Percentiles rank a stretch among this genome's conserved stretches.
Conservation (phyloP, 2,329 filamentous ascomycete species). For the Fusarium verrucosum region DNA sequence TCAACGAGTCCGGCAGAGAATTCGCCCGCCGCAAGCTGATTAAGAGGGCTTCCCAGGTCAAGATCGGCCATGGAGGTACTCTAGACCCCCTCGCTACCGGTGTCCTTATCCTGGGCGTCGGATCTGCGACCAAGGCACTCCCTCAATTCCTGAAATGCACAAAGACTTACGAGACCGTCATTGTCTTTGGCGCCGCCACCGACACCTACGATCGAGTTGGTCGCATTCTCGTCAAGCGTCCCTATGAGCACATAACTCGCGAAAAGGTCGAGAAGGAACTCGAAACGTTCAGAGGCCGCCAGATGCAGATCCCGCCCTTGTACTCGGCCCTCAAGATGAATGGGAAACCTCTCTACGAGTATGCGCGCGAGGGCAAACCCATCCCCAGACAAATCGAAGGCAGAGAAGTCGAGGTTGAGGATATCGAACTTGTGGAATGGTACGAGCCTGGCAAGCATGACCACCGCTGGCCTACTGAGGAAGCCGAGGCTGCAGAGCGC, state of each 20-base stretch:
- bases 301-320: slow-evolving; percentile 89
- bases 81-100: slow-evolving; percentile 94
- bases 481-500: slow-evolving; percentile 79
- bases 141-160: slow-evolving; percentile 84
- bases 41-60: slow-evolving; percentile 75
- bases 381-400: slow-evolving; percentile 87
- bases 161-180: slow-evolving; percentile 89
- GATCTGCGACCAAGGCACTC: slow-evolving; percentile 85
- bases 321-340: slow-evolving; percentile 94
- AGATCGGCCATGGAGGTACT: slow-evolving; percentile 96
- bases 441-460: slow-evolving; percentile 82
- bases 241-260: slow-evolving; percentile 83
- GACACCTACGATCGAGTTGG: slow-evolving; percentile 92
- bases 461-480: slow-evolving; percentile 80
- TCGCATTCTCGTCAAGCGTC: slow-evolving; percentile 78
- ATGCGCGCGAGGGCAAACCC: slow-evolving; percentile 87
- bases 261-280: slow-evolving; percentile 81
- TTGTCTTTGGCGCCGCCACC: slow-evolving; percentile 90
- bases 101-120: slow-evolving; percentile 88
- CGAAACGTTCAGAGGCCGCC: slow-evolving; percentile 78
- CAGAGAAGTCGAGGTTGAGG: slow-evolving; percentile 78
- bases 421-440: slow-evolving; percentile 86
- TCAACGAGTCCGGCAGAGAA: slow-evolving; percentile 66
- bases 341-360: slow-evolving; percentile 95
- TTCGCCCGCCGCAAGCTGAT: slow-evolving; percentile 66